Percentiles rank a stretch among this genome's conserved stretches.
These are phyloP conservation scores for Capsella bursapastoris DNA, from an alignment of 345 rosid species.

Conservation along the genomic window DNA sequence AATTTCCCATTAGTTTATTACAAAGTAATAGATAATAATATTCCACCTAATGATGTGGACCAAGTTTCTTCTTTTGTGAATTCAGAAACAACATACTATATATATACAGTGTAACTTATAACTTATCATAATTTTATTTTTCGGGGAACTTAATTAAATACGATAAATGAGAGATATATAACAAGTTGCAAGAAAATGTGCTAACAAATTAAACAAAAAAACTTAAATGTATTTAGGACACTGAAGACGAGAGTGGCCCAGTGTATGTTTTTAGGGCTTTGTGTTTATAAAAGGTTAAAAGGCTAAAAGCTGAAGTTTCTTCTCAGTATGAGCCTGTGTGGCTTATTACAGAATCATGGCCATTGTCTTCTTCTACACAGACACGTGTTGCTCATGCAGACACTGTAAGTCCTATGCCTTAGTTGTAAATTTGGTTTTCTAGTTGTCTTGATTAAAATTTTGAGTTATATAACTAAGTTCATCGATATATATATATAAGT, in stretches of 20 bases:
- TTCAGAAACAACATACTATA: neutral
- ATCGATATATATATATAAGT: neutral
- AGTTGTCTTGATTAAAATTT: no score
- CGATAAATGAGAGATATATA: neutral
- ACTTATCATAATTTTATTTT: neutral
- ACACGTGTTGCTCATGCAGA: slow-evolving; percentile 43
- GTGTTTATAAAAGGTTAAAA: slow-evolving; percentile 51
- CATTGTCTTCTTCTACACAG: slow-evolving; percentile 38
- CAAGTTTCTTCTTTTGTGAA: neutral
- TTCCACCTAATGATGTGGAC: slow-evolving; percentile 37
- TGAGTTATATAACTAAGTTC: neutral
- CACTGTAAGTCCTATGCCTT: neutral
- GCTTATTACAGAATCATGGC: slow-evolving; percentile 44
- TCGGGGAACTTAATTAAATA: neutral
- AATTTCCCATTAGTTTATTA: slow-evolving; percentile 7
- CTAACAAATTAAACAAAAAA: neutral
- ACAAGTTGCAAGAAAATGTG: neutral
- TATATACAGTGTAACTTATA: neutral
- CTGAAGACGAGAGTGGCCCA: slow-evolving; percentile 53
- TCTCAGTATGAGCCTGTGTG: slow-evolving; percentile 39
- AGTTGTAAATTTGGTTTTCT: slow-evolving; percentile 5
- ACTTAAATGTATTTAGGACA: slow-evolving; percentile 26
- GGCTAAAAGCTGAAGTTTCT: slow-evolving; percentile 63
- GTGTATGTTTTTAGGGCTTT: slow-evolving; percentile 53
- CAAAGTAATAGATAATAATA: slow-evolving; percentile 7